Evolutionary conservation across 1,284 basidiomycete species (phyloP), one percentile per base, ranked within the genome.

Genomic region (Pseudozyma thailandica): DNA sequence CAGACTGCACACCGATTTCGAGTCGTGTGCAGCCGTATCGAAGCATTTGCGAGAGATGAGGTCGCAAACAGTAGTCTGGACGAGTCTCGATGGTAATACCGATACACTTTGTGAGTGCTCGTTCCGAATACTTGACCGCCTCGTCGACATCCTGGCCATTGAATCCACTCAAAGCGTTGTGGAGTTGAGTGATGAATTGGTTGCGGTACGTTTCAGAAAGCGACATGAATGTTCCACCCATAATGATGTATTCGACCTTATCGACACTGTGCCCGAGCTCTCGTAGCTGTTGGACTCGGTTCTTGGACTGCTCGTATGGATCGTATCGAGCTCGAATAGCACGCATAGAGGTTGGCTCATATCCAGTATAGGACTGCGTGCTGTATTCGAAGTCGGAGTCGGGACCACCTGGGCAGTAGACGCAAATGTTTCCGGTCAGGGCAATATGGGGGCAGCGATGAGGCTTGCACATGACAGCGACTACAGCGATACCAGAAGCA

Each of bases 311-410:
- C 82, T 99, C 96, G 80, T 98, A 99, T 1, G 95, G 96, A 83
- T 99, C 96, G 83, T 99, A 99, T 37, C 95, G 89, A 1, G 94
- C 95, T 50, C 95, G 90, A 61, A 99, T 99, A 1, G 95, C 95
- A 71, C 95, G 90, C 95, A 99, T 99, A 58, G 93, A 96, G 7
- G 95, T 99, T 2, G 95, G 95, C 65, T 95, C 94, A 80, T 97
- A 97, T 4, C 93, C 93, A 2, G 93, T 96, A 80, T 98, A 98
- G 72, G 92, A 94, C 84, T 84, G 95, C 1, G 96, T 99, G 77
- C 94, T 97, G 83, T 99, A 99, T 84, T 99, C 96, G 78, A 99
- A 99, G 84, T 99, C 96, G 0, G 95, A 98, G 84, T 99, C 96
- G 5, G 96, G 96, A 9, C 96, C 96, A 53, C 96, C 96, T 13